Conservation (phyloP, 2,329 filamentous ascomycete genomes). For the Cladophialophora immunda region DNA sequence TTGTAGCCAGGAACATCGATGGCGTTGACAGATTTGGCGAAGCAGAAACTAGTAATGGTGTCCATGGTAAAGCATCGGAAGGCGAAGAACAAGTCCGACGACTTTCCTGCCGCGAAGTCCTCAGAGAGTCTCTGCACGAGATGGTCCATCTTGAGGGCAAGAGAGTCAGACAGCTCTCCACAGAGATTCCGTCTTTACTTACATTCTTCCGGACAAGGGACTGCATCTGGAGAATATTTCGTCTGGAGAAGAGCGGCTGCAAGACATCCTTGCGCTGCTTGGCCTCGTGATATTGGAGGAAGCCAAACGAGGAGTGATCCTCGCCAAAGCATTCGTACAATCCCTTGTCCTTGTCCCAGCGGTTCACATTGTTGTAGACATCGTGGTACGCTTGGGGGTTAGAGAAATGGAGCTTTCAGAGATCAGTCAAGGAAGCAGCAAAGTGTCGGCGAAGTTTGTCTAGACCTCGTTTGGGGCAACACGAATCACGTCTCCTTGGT, state of each 20-base stretch:
- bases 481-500: conserved; percentile 42
- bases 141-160: conserved; percentile 10
- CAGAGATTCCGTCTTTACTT: not conserved
- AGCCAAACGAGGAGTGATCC: conserved; percentile 38
- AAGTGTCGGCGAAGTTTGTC: not conserved
- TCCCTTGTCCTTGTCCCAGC: conserved; percentile 40
- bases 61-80: conserved; percentile 44
- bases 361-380: conserved; percentile 36
- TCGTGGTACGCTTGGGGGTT: conserved; percentile 37
- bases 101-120: conserved; percentile 35
- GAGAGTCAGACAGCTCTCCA: not conserved
- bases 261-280: conserved; percentile 40
- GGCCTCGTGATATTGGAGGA: conserved; percentile 35
- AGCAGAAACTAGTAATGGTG: conserved; percentile 41
- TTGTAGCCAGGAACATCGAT: conserved; percentile 37
- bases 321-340: conserved; percentile 40
- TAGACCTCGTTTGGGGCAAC: conserved; percentile 43
- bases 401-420: conserved; percentile 37
- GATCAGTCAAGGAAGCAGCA: not conserved
- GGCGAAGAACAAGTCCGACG: conserved; percentile 45
- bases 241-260: conserved; percentile 36
- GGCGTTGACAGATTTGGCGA: conserved; percentile 40
- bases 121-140: conserved; percentile 41
- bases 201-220: conserved; percentile 37
- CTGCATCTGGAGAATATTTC: conserved; percentile 34